Percentiles rank a stretch among this genome's conserved stretches.
Evolutionary conservation across 805 yeast species (phyloP).

Genomic region (Myxozyma sirexii): DNA sequence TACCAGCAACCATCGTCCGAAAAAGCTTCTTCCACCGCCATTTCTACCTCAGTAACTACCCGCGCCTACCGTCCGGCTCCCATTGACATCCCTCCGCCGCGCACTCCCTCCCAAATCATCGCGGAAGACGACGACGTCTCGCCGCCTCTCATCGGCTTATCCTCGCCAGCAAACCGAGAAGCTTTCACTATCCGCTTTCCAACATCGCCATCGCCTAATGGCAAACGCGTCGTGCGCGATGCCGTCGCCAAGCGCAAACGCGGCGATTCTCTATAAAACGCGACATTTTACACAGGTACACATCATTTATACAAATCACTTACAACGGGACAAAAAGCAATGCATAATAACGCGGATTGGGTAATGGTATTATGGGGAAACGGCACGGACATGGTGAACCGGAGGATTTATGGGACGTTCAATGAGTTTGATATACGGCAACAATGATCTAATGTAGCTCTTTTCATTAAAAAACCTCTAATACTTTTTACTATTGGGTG

Average conservation of each 20-base stretch:
- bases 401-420: background rate
- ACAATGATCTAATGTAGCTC: no score
- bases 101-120: background rate
- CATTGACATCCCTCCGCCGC: conserved; percentile 5
- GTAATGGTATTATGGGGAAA: background rate
- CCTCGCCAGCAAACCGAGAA: conserved; percentile 15
- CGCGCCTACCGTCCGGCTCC: background rate
- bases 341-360: background rate
- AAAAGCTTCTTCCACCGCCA: background rate
- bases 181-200: background rate
- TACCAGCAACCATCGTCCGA: background rate
- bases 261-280: conserved; percentile 1
- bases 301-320: background rate
- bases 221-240: background rate
- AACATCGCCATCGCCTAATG: conserved; percentile 17
- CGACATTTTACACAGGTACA: background rate
- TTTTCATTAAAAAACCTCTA: no score
- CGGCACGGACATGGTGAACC: background rate
- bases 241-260: conserved; percentile 9
- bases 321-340: background rate
- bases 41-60: background rate
- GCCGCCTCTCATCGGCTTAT: conserved; percentile 24
- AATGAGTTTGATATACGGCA: no score
- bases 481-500: no score
- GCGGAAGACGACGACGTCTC: conserved; percentile 9